These are phyloP conservation scores for Fusarium pseudonygamai DNA, from an alignment of 2,329 filamentous ascomycete genomes.

Conservation along the genomic window DNA sequence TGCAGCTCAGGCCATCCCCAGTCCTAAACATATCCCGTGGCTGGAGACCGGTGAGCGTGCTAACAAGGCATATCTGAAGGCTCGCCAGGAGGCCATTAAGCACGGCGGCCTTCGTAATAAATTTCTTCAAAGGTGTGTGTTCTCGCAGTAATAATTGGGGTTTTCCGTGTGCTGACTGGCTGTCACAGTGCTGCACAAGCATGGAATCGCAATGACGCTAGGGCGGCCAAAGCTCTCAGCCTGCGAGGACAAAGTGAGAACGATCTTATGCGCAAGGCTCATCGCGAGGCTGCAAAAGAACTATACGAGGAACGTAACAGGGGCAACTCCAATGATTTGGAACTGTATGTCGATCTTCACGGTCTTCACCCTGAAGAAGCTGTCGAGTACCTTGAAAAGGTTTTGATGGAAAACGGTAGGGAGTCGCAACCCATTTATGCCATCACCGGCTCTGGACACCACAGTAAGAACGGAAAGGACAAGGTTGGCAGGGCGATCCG, in stretches of 20 bases:
- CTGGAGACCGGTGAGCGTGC: slow-evolving; percentile 90
- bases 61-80: slow-evolving; percentile 95
- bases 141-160: neutral
- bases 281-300: slow-evolving; percentile 90
- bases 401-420: slow-evolving; percentile 82
- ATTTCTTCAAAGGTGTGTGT: slow-evolving; percentile 85
- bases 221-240: slow-evolving; percentile 93
- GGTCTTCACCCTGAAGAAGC: slow-evolving; percentile 99
- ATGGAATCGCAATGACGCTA: slow-evolving; percentile 97
- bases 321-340: slow-evolving; percentile 65
- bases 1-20: slow-evolving; percentile 83
- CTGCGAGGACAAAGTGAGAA: slow-evolving; percentile 96
- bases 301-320: slow-evolving; percentile 95
- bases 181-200: slow-evolving; percentile 84
- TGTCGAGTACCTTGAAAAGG: slow-evolving; percentile 89
- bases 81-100: slow-evolving; percentile 94
- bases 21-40: slow-evolving; percentile 95
- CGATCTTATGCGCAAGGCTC: slow-evolving; percentile 95
- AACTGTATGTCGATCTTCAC: slow-evolving; percentile 95
- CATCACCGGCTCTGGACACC: slow-evolving; percentile 95
- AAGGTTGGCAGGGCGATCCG: slow-evolving; percentile 96
- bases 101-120: slow-evolving; percentile 97
- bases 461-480: slow-evolving; percentile 98
- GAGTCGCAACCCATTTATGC: slow-evolving; percentile 85
- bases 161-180: slow-evolving; percentile 1